These are phyloP conservation scores for Neostapfia colusana DNA, from an alignment of 176 grass and related monocot genomes.

Conservation along the genomic window DNA sequence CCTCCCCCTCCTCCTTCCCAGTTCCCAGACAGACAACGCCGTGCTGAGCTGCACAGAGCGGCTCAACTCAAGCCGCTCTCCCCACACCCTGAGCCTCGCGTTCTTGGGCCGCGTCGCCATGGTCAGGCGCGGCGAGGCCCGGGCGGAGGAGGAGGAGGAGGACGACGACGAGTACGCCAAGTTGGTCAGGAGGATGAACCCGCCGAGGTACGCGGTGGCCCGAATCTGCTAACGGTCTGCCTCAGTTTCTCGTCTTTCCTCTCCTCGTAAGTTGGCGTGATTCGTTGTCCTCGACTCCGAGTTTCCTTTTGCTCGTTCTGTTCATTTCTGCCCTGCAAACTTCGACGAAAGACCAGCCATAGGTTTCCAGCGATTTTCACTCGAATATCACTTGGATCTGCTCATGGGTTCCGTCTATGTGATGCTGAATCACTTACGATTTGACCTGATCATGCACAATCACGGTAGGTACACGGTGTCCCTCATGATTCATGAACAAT, in stretches of 20 bases:
- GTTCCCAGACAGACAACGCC: background rate
- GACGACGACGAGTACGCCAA: conserved; percentile 60
- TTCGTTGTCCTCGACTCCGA: too few relatives aligned
- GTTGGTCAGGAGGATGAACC: conserved; percentile 60
- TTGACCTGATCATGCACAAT: background rate
- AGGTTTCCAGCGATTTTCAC: background rate
- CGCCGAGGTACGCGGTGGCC: conserved; percentile 32
- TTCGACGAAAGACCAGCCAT: background rate
- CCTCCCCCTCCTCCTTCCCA: background rate
- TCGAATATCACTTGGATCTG: background rate
- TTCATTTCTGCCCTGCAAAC: background rate
- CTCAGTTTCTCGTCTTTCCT: too few relatives aligned
- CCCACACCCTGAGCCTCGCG: too few relatives aligned
- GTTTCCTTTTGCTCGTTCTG: background rate
- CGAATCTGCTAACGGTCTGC: too few relatives aligned
- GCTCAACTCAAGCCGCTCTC: background rate
- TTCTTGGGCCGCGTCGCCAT: background rate
- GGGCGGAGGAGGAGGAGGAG: too few relatives aligned
- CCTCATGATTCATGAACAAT: too few relatives aligned
- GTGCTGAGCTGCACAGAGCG: background rate
- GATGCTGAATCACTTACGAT: background rate
- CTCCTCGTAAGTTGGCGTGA: too few relatives aligned
- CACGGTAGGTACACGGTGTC: too few relatives aligned
- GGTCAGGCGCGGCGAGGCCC: background rate
- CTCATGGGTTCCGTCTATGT: background rate